These are phyloP conservation scores for Boletellus deceptivus DNA, from an alignment of 1,284 basidiomycete genomes.

Conservation along the genomic window DNA sequence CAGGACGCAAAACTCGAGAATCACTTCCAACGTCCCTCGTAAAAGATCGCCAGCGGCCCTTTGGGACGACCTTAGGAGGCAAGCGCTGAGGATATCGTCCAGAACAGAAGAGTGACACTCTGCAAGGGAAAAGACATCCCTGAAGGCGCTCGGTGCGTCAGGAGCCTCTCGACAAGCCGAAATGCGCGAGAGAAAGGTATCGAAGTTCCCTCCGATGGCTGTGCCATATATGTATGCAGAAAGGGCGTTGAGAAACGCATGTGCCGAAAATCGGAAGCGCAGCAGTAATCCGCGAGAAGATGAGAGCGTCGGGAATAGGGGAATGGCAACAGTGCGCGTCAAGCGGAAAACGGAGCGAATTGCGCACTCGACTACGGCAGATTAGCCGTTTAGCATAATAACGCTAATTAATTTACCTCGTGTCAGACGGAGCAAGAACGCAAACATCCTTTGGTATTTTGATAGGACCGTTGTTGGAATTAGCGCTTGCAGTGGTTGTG, in stretches of 20 bases:
- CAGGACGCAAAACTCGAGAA: slow-evolving; percentile 70
- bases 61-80: slow-evolving; percentile 73
- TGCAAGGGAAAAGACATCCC: slow-evolving; percentile 76
- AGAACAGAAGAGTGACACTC: slow-evolving; percentile 67
- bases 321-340: slow-evolving; percentile 40
- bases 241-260: slow-evolving; percentile 65
- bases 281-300: slow-evolving; percentile 53
- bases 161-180: slow-evolving; percentile 29
- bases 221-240: slow-evolving; percentile 73
- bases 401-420: slow-evolving; percentile 50
- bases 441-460: slow-evolving; percentile 84
- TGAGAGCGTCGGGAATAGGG: slow-evolving; percentile 61
- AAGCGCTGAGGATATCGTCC: slow-evolving; percentile 76
- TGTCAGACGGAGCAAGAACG: slow-evolving; percentile 72
- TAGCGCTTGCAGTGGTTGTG: slow-evolving; percentile 65
- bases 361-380: slow-evolving; percentile 63
- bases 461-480: slow-evolving; percentile 67
- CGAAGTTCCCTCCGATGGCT: slow-evolving; percentile 74
- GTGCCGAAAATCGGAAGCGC: slow-evolving; percentile 70
- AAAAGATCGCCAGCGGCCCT: slow-evolving; percentile 65
- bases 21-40: slow-evolving; percentile 60
- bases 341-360: slow-evolving; percentile 65
- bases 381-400: slow-evolving; percentile 3
- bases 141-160: slow-evolving; percentile 36
- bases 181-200: slow-evolving; percentile 57